These are phyloP conservation scores for Strombidium stylifer DNA, from an alignment of 73 alveolate genomes.

Conservation along the genomic window DNA sequence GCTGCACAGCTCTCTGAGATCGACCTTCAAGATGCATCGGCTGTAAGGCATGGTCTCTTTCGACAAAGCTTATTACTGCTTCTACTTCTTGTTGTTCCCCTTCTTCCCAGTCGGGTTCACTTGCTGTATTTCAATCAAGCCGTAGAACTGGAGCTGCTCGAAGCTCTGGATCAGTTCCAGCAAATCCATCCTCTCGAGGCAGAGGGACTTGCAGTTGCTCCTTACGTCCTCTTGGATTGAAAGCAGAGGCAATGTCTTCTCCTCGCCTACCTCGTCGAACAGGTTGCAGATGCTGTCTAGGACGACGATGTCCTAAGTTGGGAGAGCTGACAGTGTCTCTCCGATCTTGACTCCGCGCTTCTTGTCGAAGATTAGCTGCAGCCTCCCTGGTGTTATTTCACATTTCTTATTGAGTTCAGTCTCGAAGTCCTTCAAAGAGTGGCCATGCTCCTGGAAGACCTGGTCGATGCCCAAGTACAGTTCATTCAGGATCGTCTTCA, in stretches of 20 bases:
- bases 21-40: too few species aligned
- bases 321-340: slow-evolving; percentile 24
- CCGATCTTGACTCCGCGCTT: slow-evolving; percentile 44
- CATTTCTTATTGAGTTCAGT: background rate
- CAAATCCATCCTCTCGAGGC: background rate
- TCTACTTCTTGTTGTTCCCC: too few species aligned
- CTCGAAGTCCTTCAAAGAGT: background rate
- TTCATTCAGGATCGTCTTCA: slow-evolving; percentile 32
- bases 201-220: background rate
- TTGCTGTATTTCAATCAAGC: slow-evolving; percentile 19
- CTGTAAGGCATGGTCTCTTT: too few species aligned
- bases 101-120: too few species aligned
- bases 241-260: background rate
- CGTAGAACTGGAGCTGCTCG: slow-evolving; percentile 17
- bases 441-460: background rate
- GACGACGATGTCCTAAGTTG: slow-evolving; percentile 28
- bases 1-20: too few species aligned
- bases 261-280: slow-evolving; percentile 14
- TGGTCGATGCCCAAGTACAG: background rate
- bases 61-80: too few species aligned
- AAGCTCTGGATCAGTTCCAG: background rate
- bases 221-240: background rate
- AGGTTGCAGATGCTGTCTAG: slow-evolving; percentile 13
- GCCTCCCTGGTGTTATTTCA: slow-evolving; percentile 1
- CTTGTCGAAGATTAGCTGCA: slow-evolving; percentile 4